Conservation (phyloP, 176 grass and related monocot species). For the Phoenix dactylifera region DNA sequence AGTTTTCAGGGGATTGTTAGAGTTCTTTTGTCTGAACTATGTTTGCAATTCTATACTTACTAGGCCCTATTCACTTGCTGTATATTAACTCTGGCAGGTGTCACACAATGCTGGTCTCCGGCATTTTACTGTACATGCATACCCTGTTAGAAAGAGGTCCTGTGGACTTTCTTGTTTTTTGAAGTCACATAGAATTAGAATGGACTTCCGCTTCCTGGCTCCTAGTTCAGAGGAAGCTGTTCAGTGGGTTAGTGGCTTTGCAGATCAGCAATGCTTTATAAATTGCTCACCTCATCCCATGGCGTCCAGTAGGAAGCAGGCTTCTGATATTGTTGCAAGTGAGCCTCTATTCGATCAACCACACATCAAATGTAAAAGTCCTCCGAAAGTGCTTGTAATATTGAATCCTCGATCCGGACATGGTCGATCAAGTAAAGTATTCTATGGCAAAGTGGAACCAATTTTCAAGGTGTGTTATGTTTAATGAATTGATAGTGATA, state of each 20-base stretch:
- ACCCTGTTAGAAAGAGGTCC: conserved; percentile 54
- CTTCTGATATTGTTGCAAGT: conserved; percentile 36
- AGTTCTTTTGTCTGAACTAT: not conserved
- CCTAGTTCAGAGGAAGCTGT: conserved; percentile 54
- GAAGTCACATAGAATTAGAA: conserved; percentile 53
- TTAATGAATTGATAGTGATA: not conserved
- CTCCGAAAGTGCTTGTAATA: conserved; percentile 80
- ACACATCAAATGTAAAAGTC: conserved; percentile 71
- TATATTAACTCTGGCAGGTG: conserved; percentile 43
- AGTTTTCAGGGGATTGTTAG: conserved; percentile 24
- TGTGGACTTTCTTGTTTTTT: conserved; percentile 61
- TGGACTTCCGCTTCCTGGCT: conserved; percentile 80
- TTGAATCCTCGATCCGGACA: conserved; percentile 94
- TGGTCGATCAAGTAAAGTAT: conserved; percentile 86
- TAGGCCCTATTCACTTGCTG: conserved; percentile 12
- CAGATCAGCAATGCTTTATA: conserved; percentile 77
- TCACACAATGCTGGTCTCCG: conserved; percentile 58
- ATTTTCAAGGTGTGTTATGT: conserved; percentile 74
- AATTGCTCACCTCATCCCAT: conserved; percentile 50
- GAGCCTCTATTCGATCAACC: conserved; percentile 60
- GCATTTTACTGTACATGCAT: conserved; percentile 79
- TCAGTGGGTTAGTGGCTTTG: conserved; percentile 78
- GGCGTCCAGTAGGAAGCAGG: conserved; percentile 43
- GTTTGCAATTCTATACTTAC: conserved; percentile 14
- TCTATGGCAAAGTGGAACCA: conserved; percentile 87